Evolutionary conservation across 2,329 filamentous ascomycete genomes (phyloP).

Genomic region (Incumbomyces lentus): DNA sequence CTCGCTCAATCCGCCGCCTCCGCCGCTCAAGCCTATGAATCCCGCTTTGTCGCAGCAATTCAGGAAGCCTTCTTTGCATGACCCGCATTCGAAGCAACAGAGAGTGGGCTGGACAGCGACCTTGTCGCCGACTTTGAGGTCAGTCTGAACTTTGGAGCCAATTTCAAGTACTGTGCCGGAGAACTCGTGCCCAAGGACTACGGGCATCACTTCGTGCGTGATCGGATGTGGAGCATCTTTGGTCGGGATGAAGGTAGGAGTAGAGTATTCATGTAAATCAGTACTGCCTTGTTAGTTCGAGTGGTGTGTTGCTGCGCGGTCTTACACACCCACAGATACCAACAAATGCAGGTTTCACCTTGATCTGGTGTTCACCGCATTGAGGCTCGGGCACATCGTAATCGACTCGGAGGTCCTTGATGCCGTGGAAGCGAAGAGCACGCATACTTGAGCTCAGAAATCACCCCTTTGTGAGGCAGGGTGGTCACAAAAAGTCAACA

Average conservation of each 20-base stretch:
- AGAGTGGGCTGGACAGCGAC: constrained; percentile 53
- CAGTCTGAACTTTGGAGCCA: constrained; percentile 37
- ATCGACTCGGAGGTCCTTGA: constrained; percentile 27
- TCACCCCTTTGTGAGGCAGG: too few species aligned
- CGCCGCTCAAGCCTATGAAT: constrained; percentile 41
- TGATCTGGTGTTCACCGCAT: constrained; percentile 43
- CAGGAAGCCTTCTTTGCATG: constrained; percentile 42
- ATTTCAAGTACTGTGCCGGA: constrained; percentile 50
- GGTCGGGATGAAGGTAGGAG: constrained; percentile 39
- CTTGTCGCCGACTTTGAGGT: constrained; percentile 43
- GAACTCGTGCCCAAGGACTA: constrained; percentile 57
- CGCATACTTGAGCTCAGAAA: constrained; percentile 23
- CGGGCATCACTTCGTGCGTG: constrained; percentile 47
- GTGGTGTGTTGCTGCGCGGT: background rate
- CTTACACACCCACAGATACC: constrained; percentile 1
- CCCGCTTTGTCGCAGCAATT: constrained; percentile 50
- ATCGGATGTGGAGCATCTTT: constrained; percentile 42
- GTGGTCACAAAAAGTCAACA: too few species aligned
- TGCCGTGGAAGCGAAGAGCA: constrained; percentile 29
- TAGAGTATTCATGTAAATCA: constrained; percentile 41
- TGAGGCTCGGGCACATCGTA: constrained; percentile 26
- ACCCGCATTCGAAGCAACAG: constrained; percentile 45
- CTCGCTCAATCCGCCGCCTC: constrained; percentile 47
- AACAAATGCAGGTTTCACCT: constrained; percentile 16
- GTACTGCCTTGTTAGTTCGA: background rate